Percentiles rank a stretch among this genome's conserved stretches.
phyloP scores from a whole-genome alignment of 768 basidiomycete species.

The Calocera viscosa region DNA sequence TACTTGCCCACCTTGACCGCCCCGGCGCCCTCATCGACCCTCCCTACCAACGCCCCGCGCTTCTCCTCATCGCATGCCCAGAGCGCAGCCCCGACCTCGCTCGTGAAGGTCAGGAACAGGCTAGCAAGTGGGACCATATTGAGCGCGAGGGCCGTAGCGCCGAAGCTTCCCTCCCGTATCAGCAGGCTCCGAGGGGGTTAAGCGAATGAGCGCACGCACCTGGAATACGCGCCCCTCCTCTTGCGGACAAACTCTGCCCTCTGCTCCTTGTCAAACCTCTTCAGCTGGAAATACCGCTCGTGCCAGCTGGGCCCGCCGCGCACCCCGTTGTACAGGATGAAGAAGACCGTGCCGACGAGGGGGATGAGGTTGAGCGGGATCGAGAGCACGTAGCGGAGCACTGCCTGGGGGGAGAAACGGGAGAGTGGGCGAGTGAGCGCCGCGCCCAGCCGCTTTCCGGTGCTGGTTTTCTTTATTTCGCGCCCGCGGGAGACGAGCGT shows the following conservation, averaged over 20 bases:
- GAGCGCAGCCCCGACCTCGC: slow-evolving; percentile 55
- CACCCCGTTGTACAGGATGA: slow-evolving; percentile 29
- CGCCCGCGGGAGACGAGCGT: slow-evolving; percentile 32
- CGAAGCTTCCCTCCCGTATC: slow-evolving; percentile 34
- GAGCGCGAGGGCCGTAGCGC: slow-evolving; percentile 44
- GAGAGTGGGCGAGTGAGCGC: slow-evolving; percentile 39
- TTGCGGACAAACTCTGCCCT: slow-evolving; percentile 37
- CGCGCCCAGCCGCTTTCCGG: slow-evolving; percentile 37
- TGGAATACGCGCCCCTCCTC: slow-evolving; percentile 49
- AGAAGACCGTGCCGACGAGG: slow-evolving; percentile 48
- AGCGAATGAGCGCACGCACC: slow-evolving; percentile 30
- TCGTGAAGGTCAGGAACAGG: slow-evolving; percentile 49
- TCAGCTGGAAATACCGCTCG: slow-evolving; percentile 57
- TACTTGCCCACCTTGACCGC: too few relatives aligned
- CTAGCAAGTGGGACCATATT: slow-evolving; percentile 50
- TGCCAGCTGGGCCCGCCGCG: slow-evolving; percentile 48
- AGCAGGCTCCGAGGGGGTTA: not conserved
- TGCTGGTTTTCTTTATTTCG: slow-evolving; percentile 24
- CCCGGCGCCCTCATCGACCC: not conserved
- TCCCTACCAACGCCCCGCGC: not conserved
- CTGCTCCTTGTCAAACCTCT: slow-evolving; percentile 37
- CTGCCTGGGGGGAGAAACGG: slow-evolving; percentile 32
- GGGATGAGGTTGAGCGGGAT: slow-evolving; percentile 60
- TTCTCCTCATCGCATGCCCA: slow-evolving; percentile 60
- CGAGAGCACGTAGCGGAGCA: slow-evolving; percentile 48